phyloP scores from a whole-genome alignment of 1,139 yeast genomes.

The Magnusiomyces paraingens region DNA sequence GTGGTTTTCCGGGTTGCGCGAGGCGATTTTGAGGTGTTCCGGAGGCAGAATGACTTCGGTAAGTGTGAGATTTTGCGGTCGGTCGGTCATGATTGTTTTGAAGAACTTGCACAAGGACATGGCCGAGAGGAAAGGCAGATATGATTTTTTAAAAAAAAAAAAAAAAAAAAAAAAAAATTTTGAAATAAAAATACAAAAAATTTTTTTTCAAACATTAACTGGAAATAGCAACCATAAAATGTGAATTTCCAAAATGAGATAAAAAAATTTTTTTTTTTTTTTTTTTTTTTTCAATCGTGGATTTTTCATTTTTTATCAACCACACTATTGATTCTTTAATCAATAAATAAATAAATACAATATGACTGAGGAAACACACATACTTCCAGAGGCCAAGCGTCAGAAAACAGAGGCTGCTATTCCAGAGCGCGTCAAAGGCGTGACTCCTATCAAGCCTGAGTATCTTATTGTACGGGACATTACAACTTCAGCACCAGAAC shows the following conservation, averaged over 20 bases:
- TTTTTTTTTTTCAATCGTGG: neutral
- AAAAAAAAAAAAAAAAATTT: conserved; percentile 3
- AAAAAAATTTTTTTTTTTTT: neutral
- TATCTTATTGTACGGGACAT: conserved; percentile 28
- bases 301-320: neutral
- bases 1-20: conserved; percentile 45
- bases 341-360: neutral
- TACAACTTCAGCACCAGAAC: conserved; percentile 13
- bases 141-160: neutral
- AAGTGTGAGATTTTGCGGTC: neutral
- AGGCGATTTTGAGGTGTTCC: conserved; percentile 14
- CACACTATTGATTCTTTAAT: neutral
- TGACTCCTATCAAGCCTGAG: conserved; percentile 62
- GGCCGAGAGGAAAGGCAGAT: neutral
- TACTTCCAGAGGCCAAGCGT: conserved; percentile 8
- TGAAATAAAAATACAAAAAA: neutral
- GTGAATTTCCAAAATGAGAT: neutral
- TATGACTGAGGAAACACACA: conserved; percentile 10
- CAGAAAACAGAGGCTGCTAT: conserved; percentile 3
- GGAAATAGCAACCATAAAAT: neutral
- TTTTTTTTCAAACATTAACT: neutral
- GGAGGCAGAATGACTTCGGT: conserved; percentile 4
- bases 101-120: neutral
- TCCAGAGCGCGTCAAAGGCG: conserved; percentile 35
- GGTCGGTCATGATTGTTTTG: too few relatives aligned